Conservation (phyloP, 2,329 filamentous ascomycete genomes). For the Pseudogymnoascus sp. region DNA sequence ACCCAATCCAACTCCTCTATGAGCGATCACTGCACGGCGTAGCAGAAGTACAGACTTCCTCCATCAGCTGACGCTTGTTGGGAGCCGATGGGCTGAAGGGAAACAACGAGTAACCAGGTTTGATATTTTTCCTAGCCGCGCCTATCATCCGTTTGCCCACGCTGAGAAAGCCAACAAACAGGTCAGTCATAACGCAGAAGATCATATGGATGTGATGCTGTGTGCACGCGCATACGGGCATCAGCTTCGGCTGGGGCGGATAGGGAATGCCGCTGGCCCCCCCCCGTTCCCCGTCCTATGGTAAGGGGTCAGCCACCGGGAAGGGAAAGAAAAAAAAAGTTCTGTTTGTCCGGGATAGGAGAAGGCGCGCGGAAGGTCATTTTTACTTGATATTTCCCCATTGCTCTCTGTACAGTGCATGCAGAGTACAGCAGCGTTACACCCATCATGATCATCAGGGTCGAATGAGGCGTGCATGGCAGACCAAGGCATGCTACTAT, state of each 20-base stretch:
- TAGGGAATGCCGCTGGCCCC: background rate
- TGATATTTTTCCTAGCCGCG: background rate
- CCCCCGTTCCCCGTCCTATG: conserved; percentile 1
- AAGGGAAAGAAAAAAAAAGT: background rate
- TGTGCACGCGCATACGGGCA: conserved; percentile 1
- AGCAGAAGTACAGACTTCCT: background rate
- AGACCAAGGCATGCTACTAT: background rate
- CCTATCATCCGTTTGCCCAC: conserved; percentile 2
- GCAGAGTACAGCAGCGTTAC: background rate
- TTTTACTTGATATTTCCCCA: background rate
- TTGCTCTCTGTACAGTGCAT: background rate
- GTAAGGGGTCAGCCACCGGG: background rate
- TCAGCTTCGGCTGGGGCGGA: background rate
- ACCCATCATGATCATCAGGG: background rate
- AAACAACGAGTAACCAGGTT: background rate
- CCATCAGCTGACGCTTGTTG: conserved; percentile 5
- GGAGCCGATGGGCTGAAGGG: background rate
- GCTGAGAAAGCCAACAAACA: background rate
- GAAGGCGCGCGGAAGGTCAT: background rate
- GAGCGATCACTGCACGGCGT: background rate
- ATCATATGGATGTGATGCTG: background rate
- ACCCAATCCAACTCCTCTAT: background rate
- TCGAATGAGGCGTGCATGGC: background rate
- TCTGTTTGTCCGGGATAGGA: background rate
- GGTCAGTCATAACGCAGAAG: background rate